phyloP scores from a whole-genome alignment of 805 yeast genomes.

The Candida berthetii region DNA sequence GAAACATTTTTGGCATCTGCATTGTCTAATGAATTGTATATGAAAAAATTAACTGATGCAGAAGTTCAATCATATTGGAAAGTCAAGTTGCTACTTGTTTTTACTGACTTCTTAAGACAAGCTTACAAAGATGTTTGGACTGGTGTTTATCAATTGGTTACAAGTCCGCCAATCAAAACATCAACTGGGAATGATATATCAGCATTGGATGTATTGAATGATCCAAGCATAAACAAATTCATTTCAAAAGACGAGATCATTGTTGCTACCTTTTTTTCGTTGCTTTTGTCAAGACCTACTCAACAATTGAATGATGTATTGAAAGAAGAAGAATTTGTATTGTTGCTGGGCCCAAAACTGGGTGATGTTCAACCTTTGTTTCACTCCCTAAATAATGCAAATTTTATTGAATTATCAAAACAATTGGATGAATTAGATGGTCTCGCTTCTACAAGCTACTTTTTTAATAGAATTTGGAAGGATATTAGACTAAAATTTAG shows the following conservation, averaged over 20 bases:
- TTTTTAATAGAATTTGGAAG: conserved; percentile 18
- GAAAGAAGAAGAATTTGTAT: conserved; percentile 10
- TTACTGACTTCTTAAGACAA: conserved; percentile 17
- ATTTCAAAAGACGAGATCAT: conserved; percentile 16
- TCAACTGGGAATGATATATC: conserved; percentile 10
- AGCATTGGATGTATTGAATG: conserved; percentile 12
- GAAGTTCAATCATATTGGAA: conserved; percentile 21
- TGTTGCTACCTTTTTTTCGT: conserved; percentile 13
- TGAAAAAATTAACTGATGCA: conserved; percentile 13
- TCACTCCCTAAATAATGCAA: conserved; percentile 17
- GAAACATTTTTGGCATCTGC: conserved; percentile 16
- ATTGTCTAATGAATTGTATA: conserved; percentile 15
- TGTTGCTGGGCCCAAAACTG: conserved; percentile 16
- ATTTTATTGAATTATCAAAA: conserved; percentile 15
- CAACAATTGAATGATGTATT: conserved; percentile 10
- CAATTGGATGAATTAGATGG: conserved; percentile 11
- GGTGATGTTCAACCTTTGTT: conserved; percentile 15
- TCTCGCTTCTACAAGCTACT: conserved; percentile 2
- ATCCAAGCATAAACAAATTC: conserved; percentile 12
- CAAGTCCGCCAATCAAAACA: conserved; percentile 12
- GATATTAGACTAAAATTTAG: conserved; percentile 19
- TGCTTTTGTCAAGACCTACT: conserved; percentile 11
- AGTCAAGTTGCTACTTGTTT: conserved; percentile 16
- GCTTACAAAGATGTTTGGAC: conserved; percentile 13
- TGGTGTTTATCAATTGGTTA: conserved; percentile 7